Percentiles rank a stretch among this genome's conserved stretches.
phyloP scores from a whole-genome alignment of 208 protist genomes.

The Phytomonas sp. region DNA sequence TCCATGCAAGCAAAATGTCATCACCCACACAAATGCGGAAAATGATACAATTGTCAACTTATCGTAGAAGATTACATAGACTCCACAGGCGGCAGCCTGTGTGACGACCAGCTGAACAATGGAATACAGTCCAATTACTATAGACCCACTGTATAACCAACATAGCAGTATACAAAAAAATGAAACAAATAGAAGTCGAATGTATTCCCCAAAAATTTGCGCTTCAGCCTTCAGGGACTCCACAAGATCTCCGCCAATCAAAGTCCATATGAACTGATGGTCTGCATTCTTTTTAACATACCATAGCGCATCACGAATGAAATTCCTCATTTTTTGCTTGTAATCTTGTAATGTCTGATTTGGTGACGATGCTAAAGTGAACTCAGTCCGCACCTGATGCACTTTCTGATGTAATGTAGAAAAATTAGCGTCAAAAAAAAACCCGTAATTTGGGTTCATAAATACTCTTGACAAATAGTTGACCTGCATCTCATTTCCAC shows the following conservation, averaged over 20 bases:
- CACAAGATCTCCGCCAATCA: slow-evolving; percentile 28
- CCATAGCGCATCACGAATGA: slow-evolving; percentile 11
- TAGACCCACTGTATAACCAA: slow-evolving; percentile 30
- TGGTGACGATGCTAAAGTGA: slow-evolving; percentile 22
- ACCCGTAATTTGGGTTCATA: slow-evolving; percentile 30
- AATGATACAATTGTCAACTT: slow-evolving; percentile 32
- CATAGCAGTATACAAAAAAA: slow-evolving; percentile 25
- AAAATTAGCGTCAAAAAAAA: slow-evolving; percentile 50
- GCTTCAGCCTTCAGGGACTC: slow-evolving; percentile 19
- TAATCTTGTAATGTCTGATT: slow-evolving; percentile 7
- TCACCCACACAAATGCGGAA: slow-evolving; percentile 36
- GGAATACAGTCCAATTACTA: slow-evolving; percentile 30
- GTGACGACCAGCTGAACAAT: slow-evolving; percentile 22
- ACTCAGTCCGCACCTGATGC: slow-evolving; percentile 23
- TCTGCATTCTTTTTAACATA: slow-evolving; percentile 8
- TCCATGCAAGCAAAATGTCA: slow-evolving; percentile 48
- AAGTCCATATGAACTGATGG: slow-evolving; percentile 13
- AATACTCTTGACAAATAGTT: slow-evolving; percentile 24
- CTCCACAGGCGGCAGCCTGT: slow-evolving; percentile 30
- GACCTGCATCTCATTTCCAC: slow-evolving; percentile 15
- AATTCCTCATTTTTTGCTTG: slow-evolving; percentile 9
- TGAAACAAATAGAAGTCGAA: slow-evolving; percentile 31
- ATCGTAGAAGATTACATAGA: slow-evolving; percentile 33
- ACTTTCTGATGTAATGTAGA: slow-evolving; percentile 18
- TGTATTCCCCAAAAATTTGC: slow-evolving; percentile 18